Evolutionary conservation across 73 alveolate species (phyloP), one percentile per base, ranked within the genome.

Genomic region (Halteria grandinella): DNA sequence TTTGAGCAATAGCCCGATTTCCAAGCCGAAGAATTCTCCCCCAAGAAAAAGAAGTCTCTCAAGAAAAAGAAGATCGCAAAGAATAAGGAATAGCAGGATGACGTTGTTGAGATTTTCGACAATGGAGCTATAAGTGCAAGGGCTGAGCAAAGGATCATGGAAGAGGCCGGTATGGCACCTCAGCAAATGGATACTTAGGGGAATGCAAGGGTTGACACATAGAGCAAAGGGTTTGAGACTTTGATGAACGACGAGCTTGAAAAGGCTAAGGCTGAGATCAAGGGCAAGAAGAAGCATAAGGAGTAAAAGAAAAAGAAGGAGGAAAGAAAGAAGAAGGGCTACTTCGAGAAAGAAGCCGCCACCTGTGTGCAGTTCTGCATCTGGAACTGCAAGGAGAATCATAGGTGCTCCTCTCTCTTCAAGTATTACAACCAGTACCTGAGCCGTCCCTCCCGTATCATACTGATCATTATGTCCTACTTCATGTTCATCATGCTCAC

Each of bases 361-460:
- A 59, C 60, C 5, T 60, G 77, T 45, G 37, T 55, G 18, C 60
- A 40, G 41, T 60, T 60, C 58, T 60, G 20, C 24, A 40, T 55
- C 59, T 60, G 77, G 77, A 60, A 60, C 29, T 60, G 77, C 48
- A 60, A 37, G 27, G 77, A 60, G 43, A 40, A 55, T 5, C 77
- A 60, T 60, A 60, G 77, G 43, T 1, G 37, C 21, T 60, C 17
- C 59, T 36, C 77, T 24, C 43, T 60, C 3, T 6, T 4, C 21
- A 60, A 59, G 24, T 59, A 60, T 37, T 60, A 60, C 27, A 60
- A 60, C 24, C 60, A 60, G 12, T 37, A 60, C 43, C 21, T 60
- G n/a, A 40, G 60, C 5, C 25, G 77, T 21, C 11, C 59, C 14
- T 33, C 59, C 3, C 37, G 77, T 23, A 10, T 60, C 4, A 41